Evolutionary conservation across 495 filamentous ascomycete genomes (phyloP), one percentile per base, ranked within the genome.

Genomic region (Aspergillus funiculosus): DNA sequence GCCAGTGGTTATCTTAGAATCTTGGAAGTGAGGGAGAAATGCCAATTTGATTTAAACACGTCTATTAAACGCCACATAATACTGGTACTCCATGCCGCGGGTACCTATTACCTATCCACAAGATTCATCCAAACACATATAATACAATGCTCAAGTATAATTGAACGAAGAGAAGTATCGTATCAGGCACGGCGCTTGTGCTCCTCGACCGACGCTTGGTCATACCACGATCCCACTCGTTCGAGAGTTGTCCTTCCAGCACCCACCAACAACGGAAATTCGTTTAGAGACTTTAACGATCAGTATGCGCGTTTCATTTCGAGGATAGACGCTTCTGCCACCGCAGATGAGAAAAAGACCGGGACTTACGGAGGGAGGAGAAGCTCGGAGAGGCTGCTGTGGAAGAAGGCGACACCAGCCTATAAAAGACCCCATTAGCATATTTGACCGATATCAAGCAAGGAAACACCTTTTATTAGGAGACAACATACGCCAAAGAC

Each of bases 361-460:
- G 14, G 42, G 52, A 73, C 77, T 75, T 67, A 89, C 80, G 81
- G 80, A 56, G 85, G 83, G 43, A 87, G 73, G 45, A 89, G 71
- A 58, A 83, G 72, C 68, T 87, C 84, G 74, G 76, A 75, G 76
- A 82, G 83, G 57, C 78, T 80, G 69, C 81, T 85, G 58, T 81
- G 74, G 51, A 89, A 70, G 70, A 89, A 85, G 37, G 83, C 79
- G 35, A 89, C 75, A 48, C 82, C 82, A 52, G 74, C 79, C 84
- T 88, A 54, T 11, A 58, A 27, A 18, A 22, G 30, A 46, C 13
- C 24, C 11, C 13, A 38, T 61, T 50, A 64, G 58, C 31, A 32
- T 22, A 15, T 51, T 46, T 27, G 22, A n/a, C 6, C 2, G n/a
- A n/a, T n/a, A 21, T 5, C 14, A 15, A 21, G 4, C 5, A 3